These are phyloP conservation scores for Xylaria longipes DNA, from an alignment of 495 filamentous ascomycete species.

Conservation along the genomic window DNA sequence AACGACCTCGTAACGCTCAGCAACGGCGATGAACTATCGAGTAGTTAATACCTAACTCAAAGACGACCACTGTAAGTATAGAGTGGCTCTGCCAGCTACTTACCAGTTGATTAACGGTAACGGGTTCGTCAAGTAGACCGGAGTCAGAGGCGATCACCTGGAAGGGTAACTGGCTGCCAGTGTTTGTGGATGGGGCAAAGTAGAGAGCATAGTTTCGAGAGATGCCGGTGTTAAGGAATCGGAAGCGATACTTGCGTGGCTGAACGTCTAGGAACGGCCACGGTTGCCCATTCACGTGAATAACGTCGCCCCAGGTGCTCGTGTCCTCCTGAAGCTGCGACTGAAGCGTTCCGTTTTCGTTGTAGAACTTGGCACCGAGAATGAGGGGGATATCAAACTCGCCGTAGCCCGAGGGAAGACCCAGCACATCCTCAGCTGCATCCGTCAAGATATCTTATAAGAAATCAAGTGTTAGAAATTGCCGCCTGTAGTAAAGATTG, in stretches of 20 bases:
- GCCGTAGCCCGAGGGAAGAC: constrained; percentile 55
- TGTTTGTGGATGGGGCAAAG: constrained; percentile 39
- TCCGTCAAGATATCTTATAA: constrained; percentile 47
- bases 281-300: constrained; percentile 63
- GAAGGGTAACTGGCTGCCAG: constrained; percentile 46
- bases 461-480: not conserved
- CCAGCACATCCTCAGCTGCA: constrained; percentile 49
- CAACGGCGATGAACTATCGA: constrained; percentile 56
- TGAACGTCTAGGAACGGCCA: constrained; percentile 63
- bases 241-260: constrained; percentile 63
- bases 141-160: constrained; percentile 59
- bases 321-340: constrained; percentile 45
- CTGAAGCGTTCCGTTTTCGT: constrained; percentile 52
- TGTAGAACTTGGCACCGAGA: constrained; percentile 57
- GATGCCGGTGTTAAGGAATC: constrained; percentile 57
- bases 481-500: not conserved
- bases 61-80: too few species aligned
- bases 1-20: constrained; percentile 62
- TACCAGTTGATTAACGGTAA: constrained; percentile 24
- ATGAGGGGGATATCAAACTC: constrained; percentile 59
- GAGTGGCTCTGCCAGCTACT: not conserved
- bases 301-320: constrained; percentile 60
- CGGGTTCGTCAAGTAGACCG: constrained; percentile 51
- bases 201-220: constrained; percentile 57
- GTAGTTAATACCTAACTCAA: constrained; percentile 25